Base-by-base conservation (phyloP, 2,329 filamentous ascomycete genomes). In the Aureobasidium uvarum region DNA sequence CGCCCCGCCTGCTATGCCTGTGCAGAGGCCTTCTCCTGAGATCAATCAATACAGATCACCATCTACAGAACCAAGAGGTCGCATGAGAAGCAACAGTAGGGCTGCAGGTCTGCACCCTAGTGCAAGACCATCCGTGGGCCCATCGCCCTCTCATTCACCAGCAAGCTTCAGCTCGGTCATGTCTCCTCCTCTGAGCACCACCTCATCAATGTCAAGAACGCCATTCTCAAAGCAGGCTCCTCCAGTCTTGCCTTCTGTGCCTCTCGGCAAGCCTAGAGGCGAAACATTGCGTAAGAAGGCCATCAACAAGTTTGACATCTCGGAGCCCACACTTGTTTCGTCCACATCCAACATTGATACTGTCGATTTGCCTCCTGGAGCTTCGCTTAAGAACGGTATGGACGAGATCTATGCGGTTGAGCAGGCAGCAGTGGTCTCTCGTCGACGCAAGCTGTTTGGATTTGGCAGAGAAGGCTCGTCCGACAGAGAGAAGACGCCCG, bases 241-340 rank as follows among this genome's bases (percentile, higher is more conserved):
- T 31, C 11, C 43, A 18, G 48, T 20, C 23, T 20, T 48, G 28
- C 65, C 56, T 18, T 41, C 39, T 5, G 18, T 58, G 10, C 52
- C 63, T 20, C 36, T 48, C 16, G 52, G 33, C 16, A 65, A 54
- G 41, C 41, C 67, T 14, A 48, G 39, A 31, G 63, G 60, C 14
- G 46, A 54, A 14, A n/a, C 59, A 31, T 69, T 70, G n/a, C 81
- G 84, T 43, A 88, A 87, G 77, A 83, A 83, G 70, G 79, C 81
- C 0, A 79, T 88, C 55, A 82, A 83, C 68, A 89, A 89, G 74
- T 77, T 79, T 14, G 82, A 84, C 66, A 89, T 89, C 58, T 87
- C 85, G 2, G 86, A 88, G 70, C 86, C 86, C 0, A 78, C 77
- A 4, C 79, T 84, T 67, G 71, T 83, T 31, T 83, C 81, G 1